These are phyloP conservation scores for Cryptococcus amylolentus DNA, from an alignment of 1,284 basidiomycete species.

Conservation along the genomic window DNA sequence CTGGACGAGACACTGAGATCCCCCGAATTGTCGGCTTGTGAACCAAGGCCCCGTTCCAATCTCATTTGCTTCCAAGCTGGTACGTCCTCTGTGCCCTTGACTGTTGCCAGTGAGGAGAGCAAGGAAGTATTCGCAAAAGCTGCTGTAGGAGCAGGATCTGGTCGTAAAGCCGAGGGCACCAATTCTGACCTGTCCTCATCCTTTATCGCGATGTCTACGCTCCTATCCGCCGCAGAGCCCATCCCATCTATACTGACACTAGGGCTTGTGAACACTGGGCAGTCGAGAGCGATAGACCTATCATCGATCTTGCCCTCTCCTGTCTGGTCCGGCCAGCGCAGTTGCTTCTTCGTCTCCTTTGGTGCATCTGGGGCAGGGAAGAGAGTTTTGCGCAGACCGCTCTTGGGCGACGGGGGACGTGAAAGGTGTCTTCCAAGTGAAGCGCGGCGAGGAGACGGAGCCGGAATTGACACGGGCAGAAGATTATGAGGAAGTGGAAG, in stretches of 20 bases:
- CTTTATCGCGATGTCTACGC: slow-evolving; percentile 6
- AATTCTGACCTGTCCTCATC: slow-evolving; percentile 4
- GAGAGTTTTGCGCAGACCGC: slow-evolving; percentile 6
- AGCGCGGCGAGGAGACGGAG: slow-evolving; percentile 14
- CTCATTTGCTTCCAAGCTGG: slow-evolving; percentile 19
- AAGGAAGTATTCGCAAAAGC: neutral
- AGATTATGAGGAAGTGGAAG: neutral
- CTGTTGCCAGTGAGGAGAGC: neutral
- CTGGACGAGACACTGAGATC: slow-evolving; percentile 5
- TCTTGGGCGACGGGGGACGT: slow-evolving; percentile 10
- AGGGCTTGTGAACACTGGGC: slow-evolving; percentile 15
- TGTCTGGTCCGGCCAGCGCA: slow-evolving; percentile 17
- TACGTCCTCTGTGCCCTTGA: neutral
- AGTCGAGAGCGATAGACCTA: slow-evolving; percentile 16
- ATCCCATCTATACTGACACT: neutral
- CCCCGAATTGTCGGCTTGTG: slow-evolving; percentile 3
- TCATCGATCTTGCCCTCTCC: slow-evolving; percentile 19
- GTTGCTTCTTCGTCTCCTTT: neutral
- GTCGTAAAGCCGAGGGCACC: slow-evolving; percentile 11
- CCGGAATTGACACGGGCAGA: slow-evolving; percentile 11
- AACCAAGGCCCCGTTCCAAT: slow-evolving; percentile 5
- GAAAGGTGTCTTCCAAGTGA: slow-evolving; percentile 1
- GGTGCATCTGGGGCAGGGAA: slow-evolving; percentile 1
- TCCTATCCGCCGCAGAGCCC: neutral
- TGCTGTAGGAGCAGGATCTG: neutral